Evolutionary conservation across 768 basidiomycete species (phyloP).

Genomic region (Mycena haematopus): DNA sequence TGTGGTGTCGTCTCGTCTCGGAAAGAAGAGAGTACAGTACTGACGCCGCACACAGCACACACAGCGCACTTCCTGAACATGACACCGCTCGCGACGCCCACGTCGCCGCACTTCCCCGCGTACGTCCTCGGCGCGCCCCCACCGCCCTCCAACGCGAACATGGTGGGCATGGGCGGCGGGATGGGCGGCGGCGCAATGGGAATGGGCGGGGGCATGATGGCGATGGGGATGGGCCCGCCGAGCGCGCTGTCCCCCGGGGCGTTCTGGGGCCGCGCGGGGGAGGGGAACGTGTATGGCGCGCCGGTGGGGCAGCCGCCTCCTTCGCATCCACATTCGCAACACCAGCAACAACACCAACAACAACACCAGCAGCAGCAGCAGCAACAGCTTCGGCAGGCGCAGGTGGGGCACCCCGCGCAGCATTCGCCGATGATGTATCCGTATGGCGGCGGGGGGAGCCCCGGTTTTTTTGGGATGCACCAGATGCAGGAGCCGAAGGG

Average conservation of each 20-base stretch:
- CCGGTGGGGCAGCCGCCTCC: slow-evolving; percentile 40
- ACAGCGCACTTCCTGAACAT: slow-evolving; percentile 30
- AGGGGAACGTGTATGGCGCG: slow-evolving; percentile 49
- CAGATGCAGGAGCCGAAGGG: slow-evolving; percentile 29
- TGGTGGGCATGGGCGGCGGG: neutral
- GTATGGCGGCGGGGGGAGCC: slow-evolving; percentile 25
- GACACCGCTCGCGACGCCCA: slow-evolving; percentile 31
- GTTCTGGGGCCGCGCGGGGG: slow-evolving; percentile 70
- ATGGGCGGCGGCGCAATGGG: neutral
- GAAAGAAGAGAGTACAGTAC: neutral
- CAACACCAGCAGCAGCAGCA: no score
- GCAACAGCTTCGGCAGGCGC: no score
- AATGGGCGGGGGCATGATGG: neutral
- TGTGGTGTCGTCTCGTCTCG: no score
- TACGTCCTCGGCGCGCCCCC: slow-evolving; percentile 19
- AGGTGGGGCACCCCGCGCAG: neutral
- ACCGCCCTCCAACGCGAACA: neutral
- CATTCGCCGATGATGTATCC: slow-evolving; percentile 17
- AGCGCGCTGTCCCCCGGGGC: slow-evolving; percentile 72
- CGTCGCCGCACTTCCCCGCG: slow-evolving; percentile 27
- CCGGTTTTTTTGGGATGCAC: slow-evolving; percentile 31
- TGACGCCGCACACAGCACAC: neutral
- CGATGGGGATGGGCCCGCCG: slow-evolving; percentile 16
- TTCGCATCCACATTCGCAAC: no score
- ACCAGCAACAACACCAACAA: no score